These are phyloP conservation scores for Cercospora sp. DNA, from an alignment of 2,329 filamentous ascomycete species.

Conservation along the genomic window DNA sequence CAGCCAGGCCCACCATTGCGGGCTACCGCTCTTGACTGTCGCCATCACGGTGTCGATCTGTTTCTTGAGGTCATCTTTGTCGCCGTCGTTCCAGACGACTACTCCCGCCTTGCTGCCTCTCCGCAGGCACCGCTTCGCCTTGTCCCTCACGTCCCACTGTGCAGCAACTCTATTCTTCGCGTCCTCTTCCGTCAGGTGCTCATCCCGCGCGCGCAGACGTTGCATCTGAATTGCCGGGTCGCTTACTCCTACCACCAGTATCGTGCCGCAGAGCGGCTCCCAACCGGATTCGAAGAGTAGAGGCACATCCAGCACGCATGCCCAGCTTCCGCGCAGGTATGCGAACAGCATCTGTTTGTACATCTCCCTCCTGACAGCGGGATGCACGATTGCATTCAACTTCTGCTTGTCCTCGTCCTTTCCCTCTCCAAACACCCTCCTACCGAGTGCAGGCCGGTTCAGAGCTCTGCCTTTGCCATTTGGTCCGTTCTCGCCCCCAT, in stretches of 20 bases:
- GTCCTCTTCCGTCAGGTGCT: slow-evolving; percentile 78
- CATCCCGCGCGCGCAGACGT: slow-evolving; percentile 71
- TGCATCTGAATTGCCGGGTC: slow-evolving; percentile 81
- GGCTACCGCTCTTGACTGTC: slow-evolving; percentile 63
- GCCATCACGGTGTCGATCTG: slow-evolving; percentile 68
- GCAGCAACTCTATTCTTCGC: slow-evolving; percentile 82
- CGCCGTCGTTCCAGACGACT: slow-evolving; percentile 88
- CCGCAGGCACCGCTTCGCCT: slow-evolving; percentile 72
- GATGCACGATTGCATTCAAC: slow-evolving; percentile 89
- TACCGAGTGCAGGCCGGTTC: slow-evolving; percentile 81
- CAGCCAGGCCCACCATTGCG: slow-evolving; percentile 80
- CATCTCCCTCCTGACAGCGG: slow-evolving; percentile 81
- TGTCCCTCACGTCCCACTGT: slow-evolving; percentile 81
- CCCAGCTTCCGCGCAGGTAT: slow-evolving; percentile 78
- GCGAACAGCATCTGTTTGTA: slow-evolving; percentile 69
- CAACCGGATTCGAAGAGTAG: slow-evolving; percentile 86
- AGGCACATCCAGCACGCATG: slow-evolving; percentile 88
- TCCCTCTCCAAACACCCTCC: slow-evolving; percentile 79
- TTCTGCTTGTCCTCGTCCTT: slow-evolving; percentile 72
- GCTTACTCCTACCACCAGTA: slow-evolving; percentile 81
- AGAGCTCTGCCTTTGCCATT: slow-evolving; percentile 69
- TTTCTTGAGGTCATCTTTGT: slow-evolving; percentile 65
- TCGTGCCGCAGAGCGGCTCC: slow-evolving; percentile 80
- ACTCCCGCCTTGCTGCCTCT: slow-evolving; percentile 65
- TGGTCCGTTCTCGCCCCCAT: slow-evolving; percentile 52